These are phyloP conservation scores for Rhodamnia argentea DNA, from an alignment of 345 rosid species.

Conservation along the genomic window DNA sequence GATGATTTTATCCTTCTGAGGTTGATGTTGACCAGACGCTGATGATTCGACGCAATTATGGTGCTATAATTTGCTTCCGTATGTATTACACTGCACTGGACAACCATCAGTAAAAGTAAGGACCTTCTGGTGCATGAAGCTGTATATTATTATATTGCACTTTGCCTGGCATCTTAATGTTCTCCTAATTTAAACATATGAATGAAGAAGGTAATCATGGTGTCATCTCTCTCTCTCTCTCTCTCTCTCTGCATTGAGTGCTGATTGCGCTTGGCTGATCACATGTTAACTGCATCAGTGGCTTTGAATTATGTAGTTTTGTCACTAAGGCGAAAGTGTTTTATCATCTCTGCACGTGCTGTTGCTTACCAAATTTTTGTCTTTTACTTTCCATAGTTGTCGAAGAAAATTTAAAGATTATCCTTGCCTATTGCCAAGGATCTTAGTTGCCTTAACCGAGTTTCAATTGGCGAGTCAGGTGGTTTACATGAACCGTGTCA, in stretches of 20 bases:
- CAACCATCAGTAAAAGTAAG: not conserved
- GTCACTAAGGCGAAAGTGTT: not conserved
- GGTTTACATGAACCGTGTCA: not conserved
- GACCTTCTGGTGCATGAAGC: not conserved
- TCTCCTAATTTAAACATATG: not conserved
- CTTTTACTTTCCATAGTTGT: not conserved
- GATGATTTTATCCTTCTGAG: slow-evolving; percentile 11
- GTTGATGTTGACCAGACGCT: not conserved
- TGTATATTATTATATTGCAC: not conserved
- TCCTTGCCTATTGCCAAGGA: not conserved
- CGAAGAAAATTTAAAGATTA: not conserved
- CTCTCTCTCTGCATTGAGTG: not conserved
- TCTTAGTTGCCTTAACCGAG: not conserved
- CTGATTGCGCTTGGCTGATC: not conserved
- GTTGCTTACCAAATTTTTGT: not conserved
- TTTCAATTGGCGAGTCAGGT: not conserved
- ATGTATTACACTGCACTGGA: not conserved
- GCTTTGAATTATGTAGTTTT: not conserved
- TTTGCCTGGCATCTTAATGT: not conserved
- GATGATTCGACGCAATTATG: not conserved
- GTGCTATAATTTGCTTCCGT: not conserved
- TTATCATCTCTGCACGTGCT: not conserved
- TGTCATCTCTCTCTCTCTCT: not conserved
- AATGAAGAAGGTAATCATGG: not conserved
- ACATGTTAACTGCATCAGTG: not conserved